phyloP scores from a whole-genome alignment of 352 stramenopile species.

The Phytophthora foliorum region DNA sequence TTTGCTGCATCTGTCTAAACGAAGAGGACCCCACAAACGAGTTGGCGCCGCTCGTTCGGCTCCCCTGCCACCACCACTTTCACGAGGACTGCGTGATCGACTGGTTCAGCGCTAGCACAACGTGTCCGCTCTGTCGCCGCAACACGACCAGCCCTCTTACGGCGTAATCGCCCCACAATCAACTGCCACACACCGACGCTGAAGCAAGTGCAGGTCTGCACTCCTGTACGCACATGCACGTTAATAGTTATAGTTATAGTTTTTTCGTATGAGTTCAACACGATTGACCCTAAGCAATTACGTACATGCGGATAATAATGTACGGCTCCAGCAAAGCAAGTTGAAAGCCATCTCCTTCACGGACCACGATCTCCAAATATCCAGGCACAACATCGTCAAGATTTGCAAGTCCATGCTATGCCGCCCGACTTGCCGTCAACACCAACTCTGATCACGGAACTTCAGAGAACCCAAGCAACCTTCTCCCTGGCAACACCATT shows the following conservation, averaged over 20 bases:
- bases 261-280: not conserved
- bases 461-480: conserved; percentile 14
- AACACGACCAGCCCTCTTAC: conserved; percentile 25
- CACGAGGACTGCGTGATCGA: conserved; percentile 78
- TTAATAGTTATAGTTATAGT: conserved; percentile 7
- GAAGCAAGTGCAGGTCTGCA: not conserved
- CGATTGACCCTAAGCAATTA: not conserved
- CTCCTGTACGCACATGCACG: not conserved
- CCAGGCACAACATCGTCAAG: conserved; percentile 6
- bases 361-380: conserved; percentile 15
- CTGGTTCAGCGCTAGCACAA: conserved; percentile 70
- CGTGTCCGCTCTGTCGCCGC: conserved; percentile 65
- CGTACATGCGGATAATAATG: too few species aligned
- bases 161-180: conserved; percentile 7
- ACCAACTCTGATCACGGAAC: conserved; percentile 21
- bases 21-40: conserved; percentile 30
- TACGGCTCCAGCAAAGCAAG: not conserved
- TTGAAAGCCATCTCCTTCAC: not conserved
- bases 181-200: not conserved
- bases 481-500: conserved; percentile 12
- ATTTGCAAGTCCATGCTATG: conserved; percentile 17
- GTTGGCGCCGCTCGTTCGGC: conserved; percentile 36
- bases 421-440: conserved; percentile 22
- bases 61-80: conserved; percentile 66
- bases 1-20: conserved; percentile 65